Percentiles rank a stretch among this genome's conserved stretches.
Conservation (phyloP, 345 rosid species). For the Tarenaya hassleriana region DNA sequence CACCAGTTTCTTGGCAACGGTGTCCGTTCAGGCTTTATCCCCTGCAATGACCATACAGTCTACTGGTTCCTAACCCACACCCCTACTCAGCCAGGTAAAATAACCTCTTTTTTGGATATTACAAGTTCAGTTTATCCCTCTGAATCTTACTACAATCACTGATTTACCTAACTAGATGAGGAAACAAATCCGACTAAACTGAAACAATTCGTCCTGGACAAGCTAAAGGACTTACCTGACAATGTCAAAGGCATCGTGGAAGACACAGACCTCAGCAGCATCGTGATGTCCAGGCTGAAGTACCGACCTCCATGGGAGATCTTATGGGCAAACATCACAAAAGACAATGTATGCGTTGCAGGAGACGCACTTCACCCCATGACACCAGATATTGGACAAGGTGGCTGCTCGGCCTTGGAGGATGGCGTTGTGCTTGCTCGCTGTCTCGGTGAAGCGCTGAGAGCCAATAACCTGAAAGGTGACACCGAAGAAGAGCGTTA, state of each 20-base stretch:
- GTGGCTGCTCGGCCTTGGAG: conserved; percentile 63
- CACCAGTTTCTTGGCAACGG: conserved; percentile 42
- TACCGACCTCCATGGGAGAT: conserved; percentile 56
- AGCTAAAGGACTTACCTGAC: conserved; percentile 31
- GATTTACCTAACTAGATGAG: conserved; percentile 20
- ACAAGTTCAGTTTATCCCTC: not conserved
- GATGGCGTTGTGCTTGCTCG: conserved; percentile 60
- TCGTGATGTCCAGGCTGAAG: conserved; percentile 28
- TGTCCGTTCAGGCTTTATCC: conserved; percentile 40
- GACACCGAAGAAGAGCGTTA: conserved; percentile 23
- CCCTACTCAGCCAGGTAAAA: conserved; percentile 22
- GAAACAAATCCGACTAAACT: conserved; percentile 26
- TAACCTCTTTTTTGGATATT: not conserved
- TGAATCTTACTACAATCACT: not conserved
- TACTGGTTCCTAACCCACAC: conserved; percentile 47
- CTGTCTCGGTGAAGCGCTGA: conserved; percentile 47
- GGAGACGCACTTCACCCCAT: conserved; percentile 76
- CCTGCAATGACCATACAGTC: conserved; percentile 38
- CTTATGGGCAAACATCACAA: conserved; percentile 48
- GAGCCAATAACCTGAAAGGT: conserved; percentile 4
- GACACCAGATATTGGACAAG: conserved; percentile 70
- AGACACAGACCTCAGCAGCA: conserved; percentile 32
- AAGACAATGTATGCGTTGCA: conserved; percentile 52
- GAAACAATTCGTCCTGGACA: conserved; percentile 42
- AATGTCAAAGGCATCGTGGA: conserved; percentile 34